Evolutionary conservation across 192 early-diverging fungal species (phyloP).

Genomic region (Lobosporangium transversale): DNA sequence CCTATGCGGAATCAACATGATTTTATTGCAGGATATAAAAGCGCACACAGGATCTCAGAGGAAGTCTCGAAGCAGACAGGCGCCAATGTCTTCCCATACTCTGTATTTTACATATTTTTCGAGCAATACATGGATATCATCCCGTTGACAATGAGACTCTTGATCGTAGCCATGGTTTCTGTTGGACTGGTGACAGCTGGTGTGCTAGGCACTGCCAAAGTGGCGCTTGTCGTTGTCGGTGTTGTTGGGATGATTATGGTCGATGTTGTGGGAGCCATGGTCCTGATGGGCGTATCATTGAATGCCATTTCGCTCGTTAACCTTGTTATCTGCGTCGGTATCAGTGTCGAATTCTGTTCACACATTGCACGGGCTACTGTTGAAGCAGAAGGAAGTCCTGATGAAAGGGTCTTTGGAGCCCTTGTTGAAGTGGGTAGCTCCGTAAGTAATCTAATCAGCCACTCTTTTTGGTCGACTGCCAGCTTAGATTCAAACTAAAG

Average conservation of each 20-base stretch:
- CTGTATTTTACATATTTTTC: slow-evolving; percentile 74
- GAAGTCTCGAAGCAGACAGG: slow-evolving; percentile 54
- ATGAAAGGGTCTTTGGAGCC: slow-evolving; percentile 57
- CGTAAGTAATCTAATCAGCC: slow-evolving; percentile 34
- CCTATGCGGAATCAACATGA: slow-evolving; percentile 66
- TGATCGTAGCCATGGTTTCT: slow-evolving; percentile 60
- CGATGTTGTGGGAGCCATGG: slow-evolving; percentile 67
- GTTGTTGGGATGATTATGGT: slow-evolving; percentile 70
- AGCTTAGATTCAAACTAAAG: not conserved
- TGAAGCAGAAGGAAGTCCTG: slow-evolving; percentile 53
- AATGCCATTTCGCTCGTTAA: slow-evolving; percentile 75
- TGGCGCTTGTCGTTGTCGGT: slow-evolving; percentile 61
- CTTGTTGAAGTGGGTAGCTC: slow-evolving; percentile 70
- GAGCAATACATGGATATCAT: slow-evolving; percentile 71
- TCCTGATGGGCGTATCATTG: slow-evolving; percentile 63
- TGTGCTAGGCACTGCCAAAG: slow-evolving; percentile 61
- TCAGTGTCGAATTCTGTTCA: slow-evolving; percentile 75
- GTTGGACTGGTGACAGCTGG: slow-evolving; percentile 64
- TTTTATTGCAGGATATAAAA: slow-evolving; percentile 65
- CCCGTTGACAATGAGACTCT: slow-evolving; percentile 57
- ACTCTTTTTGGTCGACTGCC: not conserved
- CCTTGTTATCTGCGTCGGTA: slow-evolving; percentile 72
- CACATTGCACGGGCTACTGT: slow-evolving; percentile 69
- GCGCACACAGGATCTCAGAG: slow-evolving; percentile 67
- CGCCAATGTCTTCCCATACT: slow-evolving; percentile 67